Evolutionary conservation across 805 yeast genomes (phyloP).

Genomic region (Scheffersomyces coipomensis): DNA sequence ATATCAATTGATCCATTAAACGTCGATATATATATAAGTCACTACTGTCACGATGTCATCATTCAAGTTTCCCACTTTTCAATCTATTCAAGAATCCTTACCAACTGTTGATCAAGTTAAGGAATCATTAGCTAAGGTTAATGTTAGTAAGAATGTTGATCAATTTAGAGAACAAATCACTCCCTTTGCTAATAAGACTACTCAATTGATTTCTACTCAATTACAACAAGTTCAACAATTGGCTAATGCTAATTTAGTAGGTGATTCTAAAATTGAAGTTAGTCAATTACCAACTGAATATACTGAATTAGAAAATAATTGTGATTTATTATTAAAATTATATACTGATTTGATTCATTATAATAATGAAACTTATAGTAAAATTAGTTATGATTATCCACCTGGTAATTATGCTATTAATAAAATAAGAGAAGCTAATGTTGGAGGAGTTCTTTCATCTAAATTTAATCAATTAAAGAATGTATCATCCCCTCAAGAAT

Average conservation of each 20-base stretch:
- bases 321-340: constrained; percentile 61
- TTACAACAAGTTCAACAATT: constrained; percentile 52
- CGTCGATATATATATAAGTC: too few relatives aligned
- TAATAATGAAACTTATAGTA: constrained; percentile 58
- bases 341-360: constrained; percentile 49
- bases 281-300: constrained; percentile 76
- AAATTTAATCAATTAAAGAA: constrained; percentile 59
- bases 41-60: constrained; percentile 36
- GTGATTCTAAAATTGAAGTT: constrained; percentile 50
- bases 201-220: constrained; percentile 58
- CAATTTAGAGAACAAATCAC: constrained; percentile 43
- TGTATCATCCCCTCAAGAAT: constrained; percentile 66
- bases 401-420: constrained; percentile 49
- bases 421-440: constrained; percentile 65
- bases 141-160: constrained; percentile 42
- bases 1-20: too few relatives aligned
- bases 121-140: constrained; percentile 34
- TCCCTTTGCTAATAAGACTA: constrained; percentile 60
- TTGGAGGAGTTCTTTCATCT: constrained; percentile 54
- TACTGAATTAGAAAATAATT: constrained; percentile 61
- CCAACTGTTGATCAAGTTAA: constrained; percentile 39
- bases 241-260: constrained; percentile 20
- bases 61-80: constrained; percentile 37
- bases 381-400: constrained; percentile 80
- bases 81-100: constrained; percentile 41